Evolutionary conservation across 805 yeast species (phyloP), one percentile per base, ranked within the genome.

Genomic region (Candida glaebosa): DNA sequence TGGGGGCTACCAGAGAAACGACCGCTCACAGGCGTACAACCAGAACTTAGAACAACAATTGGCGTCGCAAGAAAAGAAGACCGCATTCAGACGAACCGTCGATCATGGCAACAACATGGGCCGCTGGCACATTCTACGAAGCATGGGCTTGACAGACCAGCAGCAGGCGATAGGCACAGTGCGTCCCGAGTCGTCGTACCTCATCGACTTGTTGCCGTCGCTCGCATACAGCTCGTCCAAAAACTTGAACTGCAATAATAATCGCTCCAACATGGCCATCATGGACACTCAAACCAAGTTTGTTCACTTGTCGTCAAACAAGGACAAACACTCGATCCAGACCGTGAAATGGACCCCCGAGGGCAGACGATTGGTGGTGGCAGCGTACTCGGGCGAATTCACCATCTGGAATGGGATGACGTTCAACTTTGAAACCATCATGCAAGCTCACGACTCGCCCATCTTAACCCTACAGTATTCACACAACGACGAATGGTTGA

Each of bases 381-480:
- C 96, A 0, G 80, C 91, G 20, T 88, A 86, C 65, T 79, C 87
- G 42, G 99, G 99, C 32, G 99, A 93, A 60, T 90, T 93, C 63
- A 90, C 98, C 9, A 69, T 93, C 35, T 93, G 98, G 98, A 89
- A 90, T 60, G 97, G 98, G 8, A 78, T 86, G 73, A 84, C 96
- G 7, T 93, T 91, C 65, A 88, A 87, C 58, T 89, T 93, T 58
- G 99, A 93, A 60, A 87, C 96, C 41, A 89, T 93, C 49, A 93
- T 90, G 95, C 99, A 93, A 69, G 98, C 98, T 1, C 99, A 93
- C 63, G 99, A 93, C 60, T 74, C 84, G 45, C 89, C 96, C 0
- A 84, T 93, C 28, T 75, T 89, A 25, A 73, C 91, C 1, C 67
- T 88, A 56, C 75, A 78, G 49, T 93, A 91, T 64, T 82, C 93